Percentiles rank a stretch among this genome's conserved stretches.
Conservation (phyloP, 257 asterid species). For the Forsythia viridissima region DNA sequence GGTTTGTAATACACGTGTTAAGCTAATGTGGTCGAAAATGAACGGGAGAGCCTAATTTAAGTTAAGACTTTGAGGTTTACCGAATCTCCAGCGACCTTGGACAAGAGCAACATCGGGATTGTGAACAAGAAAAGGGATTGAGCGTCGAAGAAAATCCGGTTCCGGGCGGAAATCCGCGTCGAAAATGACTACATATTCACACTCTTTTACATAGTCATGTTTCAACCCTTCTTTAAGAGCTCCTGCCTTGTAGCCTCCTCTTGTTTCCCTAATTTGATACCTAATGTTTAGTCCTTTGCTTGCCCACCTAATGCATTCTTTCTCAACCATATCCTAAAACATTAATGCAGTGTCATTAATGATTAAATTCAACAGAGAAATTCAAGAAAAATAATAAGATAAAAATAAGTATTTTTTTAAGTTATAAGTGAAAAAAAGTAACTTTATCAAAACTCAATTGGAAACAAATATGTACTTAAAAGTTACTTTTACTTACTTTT, state of each 20-base stretch:
- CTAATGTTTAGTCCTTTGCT: slow-evolving; percentile 52
- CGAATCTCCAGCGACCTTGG: slow-evolving; percentile 64
- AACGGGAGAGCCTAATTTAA: neutral
- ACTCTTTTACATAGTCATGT: slow-evolving; percentile 47
- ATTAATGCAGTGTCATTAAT: neutral
- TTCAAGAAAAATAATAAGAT: neutral
- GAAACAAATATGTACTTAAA: too few species aligned
- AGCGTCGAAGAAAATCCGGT: slow-evolving; percentile 49
- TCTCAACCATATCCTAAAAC: slow-evolving; percentile 56
- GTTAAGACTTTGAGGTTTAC: slow-evolving; percentile 23
- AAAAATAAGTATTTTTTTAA: too few species aligned
- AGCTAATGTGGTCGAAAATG: neutral
- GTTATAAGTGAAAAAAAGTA: neutral
- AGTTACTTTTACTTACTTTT: too few species aligned
- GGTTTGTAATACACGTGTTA: too few species aligned
- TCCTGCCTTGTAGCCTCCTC: slow-evolving; percentile 68
- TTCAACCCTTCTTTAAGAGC: slow-evolving; percentile 59
- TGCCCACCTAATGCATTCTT: slow-evolving; percentile 58
- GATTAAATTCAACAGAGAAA: neutral
- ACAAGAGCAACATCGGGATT: slow-evolving; percentile 53
- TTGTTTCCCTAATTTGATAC: slow-evolving; percentile 50
- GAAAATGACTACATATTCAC: slow-evolving; percentile 60
- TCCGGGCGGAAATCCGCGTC: slow-evolving; percentile 65
- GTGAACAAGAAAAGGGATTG: slow-evolving; percentile 51
- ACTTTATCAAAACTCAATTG: too few species aligned